A percentile compares a stretch with the other conserved stretches of the same genome.
Conservation (phyloP, 768 basidiomycete genomes). For the Antrodiella citrinella region DNA sequence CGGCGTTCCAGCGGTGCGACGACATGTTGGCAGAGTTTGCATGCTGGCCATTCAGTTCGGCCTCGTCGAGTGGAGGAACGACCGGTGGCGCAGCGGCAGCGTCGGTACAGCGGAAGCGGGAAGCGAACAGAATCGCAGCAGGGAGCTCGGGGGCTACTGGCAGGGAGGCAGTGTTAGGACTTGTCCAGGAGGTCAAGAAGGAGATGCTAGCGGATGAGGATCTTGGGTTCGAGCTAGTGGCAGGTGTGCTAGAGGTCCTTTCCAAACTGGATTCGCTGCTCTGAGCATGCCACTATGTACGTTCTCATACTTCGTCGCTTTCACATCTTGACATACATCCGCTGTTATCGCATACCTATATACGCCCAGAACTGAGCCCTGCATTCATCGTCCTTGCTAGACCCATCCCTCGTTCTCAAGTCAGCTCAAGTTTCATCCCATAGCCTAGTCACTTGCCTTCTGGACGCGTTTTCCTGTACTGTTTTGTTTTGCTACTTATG, state of each 20-base stretch:
- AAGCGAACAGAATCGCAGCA: conserved; percentile 42
- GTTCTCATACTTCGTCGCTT: no score
- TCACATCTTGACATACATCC: no score
- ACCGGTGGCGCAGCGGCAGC: background rate
- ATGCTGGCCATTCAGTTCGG: conserved; percentile 65
- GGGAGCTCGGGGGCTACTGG: conserved; percentile 43
- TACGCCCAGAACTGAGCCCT: no score
- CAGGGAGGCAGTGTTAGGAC: conserved; percentile 62
- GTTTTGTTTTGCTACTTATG: no score
- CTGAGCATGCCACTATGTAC: no score
- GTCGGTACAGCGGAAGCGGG: conserved; percentile 21
- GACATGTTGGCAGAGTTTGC: conserved; percentile 90
- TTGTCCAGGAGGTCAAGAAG: conserved; percentile 65
- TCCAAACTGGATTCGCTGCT: conserved; percentile 86
- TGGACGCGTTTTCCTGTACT: no score
- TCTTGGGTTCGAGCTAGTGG: conserved; percentile 81
- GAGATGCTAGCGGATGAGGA: conserved; percentile 69
- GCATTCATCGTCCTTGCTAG: no score
- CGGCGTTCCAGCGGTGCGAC: conserved; percentile 88
- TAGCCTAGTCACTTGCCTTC: no score
- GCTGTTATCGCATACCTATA: no score
- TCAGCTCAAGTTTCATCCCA: no score
- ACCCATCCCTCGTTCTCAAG: no score
- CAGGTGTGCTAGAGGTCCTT: conserved; percentile 89
- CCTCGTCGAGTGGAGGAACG: conserved; percentile 29